A percentile compares a stretch with the other conserved stretches of the same genome.
These are phyloP conservation scores for Verticillium dahliae DNA, from an alignment of 2,329 filamentous ascomycete species.

Conservation along the genomic window DNA sequence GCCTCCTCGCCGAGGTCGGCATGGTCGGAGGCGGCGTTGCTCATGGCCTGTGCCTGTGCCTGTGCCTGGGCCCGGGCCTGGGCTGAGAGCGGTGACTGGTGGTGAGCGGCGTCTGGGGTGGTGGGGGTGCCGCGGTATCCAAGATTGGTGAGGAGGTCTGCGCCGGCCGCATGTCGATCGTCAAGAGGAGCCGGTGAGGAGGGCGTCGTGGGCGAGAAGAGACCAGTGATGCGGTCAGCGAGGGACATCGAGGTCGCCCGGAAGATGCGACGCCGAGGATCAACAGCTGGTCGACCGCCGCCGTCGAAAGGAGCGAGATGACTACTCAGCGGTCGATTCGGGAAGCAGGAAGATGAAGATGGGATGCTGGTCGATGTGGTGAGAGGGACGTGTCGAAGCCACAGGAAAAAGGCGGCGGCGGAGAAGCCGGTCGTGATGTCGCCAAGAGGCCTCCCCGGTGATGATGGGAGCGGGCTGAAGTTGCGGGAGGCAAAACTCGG, in stretches of 20 bases:
- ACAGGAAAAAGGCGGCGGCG: neutral
- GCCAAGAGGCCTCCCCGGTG: conserved; percentile 1
- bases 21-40: conserved; percentile 3
- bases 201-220: conserved; percentile 37
- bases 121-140: conserved; percentile 9
- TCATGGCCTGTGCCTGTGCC: conserved; percentile 8
- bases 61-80: neutral
- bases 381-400: too few relatives aligned
- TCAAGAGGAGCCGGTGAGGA: conserved; percentile 23
- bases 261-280: neutral
- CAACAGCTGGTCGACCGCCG: neutral
- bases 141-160: conserved; percentile 20
- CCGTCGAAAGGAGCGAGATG: neutral
- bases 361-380: neutral
- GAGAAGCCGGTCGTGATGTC: neutral
- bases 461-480: neutral
- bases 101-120: neutral
- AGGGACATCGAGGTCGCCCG: conserved; percentile 40
- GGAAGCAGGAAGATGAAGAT: neutral
- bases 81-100: neutral
- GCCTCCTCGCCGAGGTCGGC: conserved; percentile 33
- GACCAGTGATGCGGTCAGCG: conserved; percentile 44
- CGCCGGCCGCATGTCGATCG: conserved; percentile 24
- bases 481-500: neutral
- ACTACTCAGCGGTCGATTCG: neutral